phyloP scores from a whole-genome alignment of 1,284 basidiomycete genomes.

The Paramarasmius palmivorus region DNA sequence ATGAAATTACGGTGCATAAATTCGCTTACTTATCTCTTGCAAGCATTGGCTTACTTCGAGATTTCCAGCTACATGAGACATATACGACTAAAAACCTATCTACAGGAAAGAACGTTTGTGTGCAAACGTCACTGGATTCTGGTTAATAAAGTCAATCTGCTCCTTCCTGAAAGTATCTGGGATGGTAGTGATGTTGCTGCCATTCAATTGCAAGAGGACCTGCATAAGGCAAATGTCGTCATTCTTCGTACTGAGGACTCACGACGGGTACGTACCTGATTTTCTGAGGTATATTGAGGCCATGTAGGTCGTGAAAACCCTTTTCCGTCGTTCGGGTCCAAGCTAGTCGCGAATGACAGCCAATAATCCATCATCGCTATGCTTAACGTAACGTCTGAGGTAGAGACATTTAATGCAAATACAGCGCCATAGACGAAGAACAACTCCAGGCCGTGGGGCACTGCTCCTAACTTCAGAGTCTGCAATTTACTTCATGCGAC shows the following conservation, averaged over 20 bases:
- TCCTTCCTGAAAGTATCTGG: slow-evolving; percentile 35
- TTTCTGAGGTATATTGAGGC: not conserved
- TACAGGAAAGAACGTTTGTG: slow-evolving; percentile 15
- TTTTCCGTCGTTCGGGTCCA: slow-evolving; percentile 49
- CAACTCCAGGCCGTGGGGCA: not conserved
- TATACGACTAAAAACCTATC: no score
- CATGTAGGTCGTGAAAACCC: slow-evolving; percentile 34
- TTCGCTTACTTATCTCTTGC: no score
- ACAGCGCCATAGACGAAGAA: not conserved
- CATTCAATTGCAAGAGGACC: slow-evolving; percentile 39
- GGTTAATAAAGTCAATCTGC: slow-evolving; percentile 38
- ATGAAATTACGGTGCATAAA: no score
- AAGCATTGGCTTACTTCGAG: no score
- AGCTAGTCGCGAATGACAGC: slow-evolving; percentile 49
- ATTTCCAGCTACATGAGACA: no score
- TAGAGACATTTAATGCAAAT: slow-evolving; percentile 10
- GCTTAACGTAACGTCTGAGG: slow-evolving; percentile 31
- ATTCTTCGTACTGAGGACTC: slow-evolving; percentile 38
- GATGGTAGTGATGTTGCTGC: slow-evolving; percentile 34
- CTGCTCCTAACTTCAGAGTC: not conserved
- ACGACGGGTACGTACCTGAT: not conserved
- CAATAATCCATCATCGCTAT: slow-evolving; percentile 49
- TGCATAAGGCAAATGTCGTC: slow-evolving; percentile 29
- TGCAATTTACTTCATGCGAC: not conserved
- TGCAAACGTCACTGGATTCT: slow-evolving; percentile 26